Evolutionary conservation across 2,329 filamentous ascomycete genomes (phyloP), one percentile per base, ranked within the genome.

Genomic region (Drechslerella stenobrocha): DNA sequence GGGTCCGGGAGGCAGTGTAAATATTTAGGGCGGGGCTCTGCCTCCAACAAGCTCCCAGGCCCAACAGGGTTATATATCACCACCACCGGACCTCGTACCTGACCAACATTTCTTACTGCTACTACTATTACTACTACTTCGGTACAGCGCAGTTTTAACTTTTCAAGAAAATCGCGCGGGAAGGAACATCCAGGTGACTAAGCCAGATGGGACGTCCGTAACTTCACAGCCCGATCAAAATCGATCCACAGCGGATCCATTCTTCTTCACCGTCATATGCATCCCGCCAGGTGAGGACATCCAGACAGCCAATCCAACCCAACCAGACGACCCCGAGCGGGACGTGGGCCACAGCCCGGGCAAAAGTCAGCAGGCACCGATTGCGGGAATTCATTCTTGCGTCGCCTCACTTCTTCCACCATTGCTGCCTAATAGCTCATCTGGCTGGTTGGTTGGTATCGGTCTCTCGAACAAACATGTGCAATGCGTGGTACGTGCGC

Each of bases 151-250:
- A n/a, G n/a, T n/a, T n/a, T n/a, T n/a, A n/a, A n/a, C n/a, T n/a
- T 48, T 32, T 47, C 32, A 22, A 59, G 9, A 58, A 66, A 66
- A 66, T 66, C 61, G 20, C 61, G 52, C 61, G 48, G 18, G 24
- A 23, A 26, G 37, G 22, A 58, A 32, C 15, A 18, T 42, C 22
- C 34, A 35, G 24, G 20, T 23, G 23, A 42, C 15, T 32, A 55
- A 52, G 44, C 24, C 26, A 45, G 13, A 15, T n/a, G n/a, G 26
- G 42, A n/a, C 18, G 40, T 20, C 37, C 48, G 40, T 51, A 18
- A 30, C 37, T 55, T 60, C 63, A 67, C 63, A 60, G 55, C 63
- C 63, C 55, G 45, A 42, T 44, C 52, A 32, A 18, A 4, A 20
- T 15, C 37, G 45, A 42, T 44, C 52, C 35, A 18, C 9, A 20